These are phyloP conservation scores for Saturnispora diversa DNA, from an alignment of 805 yeast species.

Conservation along the genomic window DNA sequence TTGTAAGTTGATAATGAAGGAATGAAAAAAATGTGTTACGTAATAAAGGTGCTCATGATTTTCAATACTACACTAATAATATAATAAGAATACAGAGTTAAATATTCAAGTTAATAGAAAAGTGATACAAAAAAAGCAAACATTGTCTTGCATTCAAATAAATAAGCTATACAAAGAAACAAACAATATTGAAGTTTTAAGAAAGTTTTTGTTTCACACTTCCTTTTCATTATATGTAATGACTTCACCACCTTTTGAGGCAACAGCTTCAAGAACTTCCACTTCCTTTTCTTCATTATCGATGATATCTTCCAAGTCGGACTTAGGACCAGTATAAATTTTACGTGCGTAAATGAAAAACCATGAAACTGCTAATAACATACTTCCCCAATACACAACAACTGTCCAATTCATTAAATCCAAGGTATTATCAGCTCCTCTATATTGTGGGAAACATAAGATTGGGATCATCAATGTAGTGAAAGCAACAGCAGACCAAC, in stretches of 20 bases:
- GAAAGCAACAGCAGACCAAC: constrained; percentile 41
- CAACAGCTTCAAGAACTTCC: constrained; percentile 18
- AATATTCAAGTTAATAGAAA: too few relatives aligned
- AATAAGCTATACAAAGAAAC: neutral
- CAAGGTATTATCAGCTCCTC: constrained; percentile 32
- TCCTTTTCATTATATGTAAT: constrained; percentile 9
- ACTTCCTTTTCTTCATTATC: constrained; percentile 20
- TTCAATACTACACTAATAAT: too few relatives aligned
- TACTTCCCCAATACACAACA: constrained; percentile 52
- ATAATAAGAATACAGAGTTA: too few relatives aligned
- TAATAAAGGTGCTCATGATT: too few relatives aligned
- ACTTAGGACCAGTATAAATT: constrained; percentile 55
- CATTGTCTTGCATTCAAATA: too few relatives aligned
- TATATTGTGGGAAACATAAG: constrained; percentile 47
- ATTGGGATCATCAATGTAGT: constrained; percentile 51
- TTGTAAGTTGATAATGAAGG: too few relatives aligned
- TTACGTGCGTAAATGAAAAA: constrained; percentile 46
- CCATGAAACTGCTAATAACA: constrained; percentile 45
- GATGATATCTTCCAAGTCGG: constrained; percentile 36
- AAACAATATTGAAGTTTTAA: neutral
- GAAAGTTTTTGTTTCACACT: neutral
- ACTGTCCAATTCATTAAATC: constrained; percentile 56
- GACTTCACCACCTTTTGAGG: constrained; percentile 17
- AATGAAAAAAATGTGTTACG: too few relatives aligned
- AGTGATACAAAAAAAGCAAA: too few relatives aligned